A percentile compares a stretch with the other conserved stretches of the same genome.
Evolutionary conservation across 768 basidiomycete genomes (phyloP).

Genomic region (Leucocoprinus birnbaumii): DNA sequence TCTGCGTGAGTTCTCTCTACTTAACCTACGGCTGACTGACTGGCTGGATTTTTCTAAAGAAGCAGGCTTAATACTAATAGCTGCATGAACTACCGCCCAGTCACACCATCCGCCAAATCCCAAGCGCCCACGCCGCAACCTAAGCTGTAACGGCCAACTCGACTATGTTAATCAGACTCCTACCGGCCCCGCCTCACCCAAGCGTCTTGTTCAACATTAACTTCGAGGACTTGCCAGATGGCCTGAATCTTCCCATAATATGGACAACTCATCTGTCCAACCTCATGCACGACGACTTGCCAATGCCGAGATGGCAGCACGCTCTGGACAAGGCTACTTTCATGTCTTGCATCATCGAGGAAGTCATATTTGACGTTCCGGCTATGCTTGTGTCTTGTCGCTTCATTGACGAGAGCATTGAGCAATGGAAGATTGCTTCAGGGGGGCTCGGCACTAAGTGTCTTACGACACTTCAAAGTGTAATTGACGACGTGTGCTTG

Average conservation of each 20-base stretch:
- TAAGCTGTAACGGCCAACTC: not conserved
- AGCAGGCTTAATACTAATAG: constrained; percentile 5
- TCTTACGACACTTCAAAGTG: constrained; percentile 42
- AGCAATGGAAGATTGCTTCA: constrained; percentile 36
- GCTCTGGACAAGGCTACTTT: constrained; percentile 60
- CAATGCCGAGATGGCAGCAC: constrained; percentile 49
- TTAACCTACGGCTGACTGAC: not conserved
- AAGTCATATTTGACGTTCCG: constrained; percentile 62
- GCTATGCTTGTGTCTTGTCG: constrained; percentile 42
- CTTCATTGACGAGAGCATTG: constrained; percentile 54
- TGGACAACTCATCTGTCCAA: constrained; percentile 57
- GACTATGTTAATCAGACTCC: constrained; percentile 57
- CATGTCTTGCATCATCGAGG: constrained; percentile 48
- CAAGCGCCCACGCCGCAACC: constrained; percentile 1
- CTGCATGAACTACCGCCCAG: constrained; percentile 7
- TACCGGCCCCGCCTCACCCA: constrained; percentile 38
- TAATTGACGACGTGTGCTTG: constrained; percentile 50
- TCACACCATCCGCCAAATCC: not conserved
- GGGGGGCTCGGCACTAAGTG: constrained; percentile 14
- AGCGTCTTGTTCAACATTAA: constrained; percentile 58
- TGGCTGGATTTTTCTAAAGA: not conserved
- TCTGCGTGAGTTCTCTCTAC: not conserved
- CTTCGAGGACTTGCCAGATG: constrained; percentile 48
- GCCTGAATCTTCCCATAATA: constrained; percentile 42
- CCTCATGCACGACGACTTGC: constrained; percentile 49